These are phyloP conservation scores for Cercophora newfieldiana DNA, from an alignment of 495 filamentous ascomycete species.

Conservation along the genomic window DNA sequence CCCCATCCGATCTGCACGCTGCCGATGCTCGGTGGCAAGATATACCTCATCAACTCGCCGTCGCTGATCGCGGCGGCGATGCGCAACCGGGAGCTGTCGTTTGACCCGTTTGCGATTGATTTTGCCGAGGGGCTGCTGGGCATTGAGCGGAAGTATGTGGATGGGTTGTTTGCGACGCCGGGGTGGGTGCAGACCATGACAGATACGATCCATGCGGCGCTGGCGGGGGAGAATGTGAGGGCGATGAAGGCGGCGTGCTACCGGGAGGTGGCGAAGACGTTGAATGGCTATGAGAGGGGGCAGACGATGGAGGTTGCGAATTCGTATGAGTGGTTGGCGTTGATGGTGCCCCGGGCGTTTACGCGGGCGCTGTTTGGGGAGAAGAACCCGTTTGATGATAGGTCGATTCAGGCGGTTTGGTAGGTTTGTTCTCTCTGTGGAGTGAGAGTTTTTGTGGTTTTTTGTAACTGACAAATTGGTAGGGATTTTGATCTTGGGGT, in stretches of 20 bases:
- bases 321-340: conserved; percentile 38
- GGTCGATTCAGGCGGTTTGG: conserved; percentile 27
- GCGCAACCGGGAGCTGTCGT: conserved; percentile 15
- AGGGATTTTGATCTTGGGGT: conserved; percentile 45
- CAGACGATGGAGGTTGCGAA: conserved; percentile 3
- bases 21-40: conserved; percentile 26
- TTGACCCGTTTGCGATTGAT: conserved; percentile 15
- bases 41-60: conserved; percentile 25
- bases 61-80: conserved; percentile 19
- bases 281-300: not conserved
- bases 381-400: conserved; percentile 35
- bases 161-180: not conserved
- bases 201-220: not conserved
- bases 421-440: too few species aligned
- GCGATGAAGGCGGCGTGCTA: conserved; percentile 1
- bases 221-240: conserved; percentile 2
- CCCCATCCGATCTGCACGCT: conserved; percentile 42
- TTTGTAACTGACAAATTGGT: conserved; percentile 12
- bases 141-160: not conserved
- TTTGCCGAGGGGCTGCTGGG: conserved; percentile 9
- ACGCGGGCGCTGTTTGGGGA: conserved; percentile 41
- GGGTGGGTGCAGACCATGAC: conserved; percentile 1
- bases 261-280: not conserved
- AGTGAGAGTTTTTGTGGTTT: too few species aligned
- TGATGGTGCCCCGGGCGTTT: conserved; percentile 37